Evolutionary conservation across 2,329 filamentous ascomycete genomes (phyloP), one percentile per base, ranked within the genome.

Genomic region (Verticillium alfalfae): DNA sequence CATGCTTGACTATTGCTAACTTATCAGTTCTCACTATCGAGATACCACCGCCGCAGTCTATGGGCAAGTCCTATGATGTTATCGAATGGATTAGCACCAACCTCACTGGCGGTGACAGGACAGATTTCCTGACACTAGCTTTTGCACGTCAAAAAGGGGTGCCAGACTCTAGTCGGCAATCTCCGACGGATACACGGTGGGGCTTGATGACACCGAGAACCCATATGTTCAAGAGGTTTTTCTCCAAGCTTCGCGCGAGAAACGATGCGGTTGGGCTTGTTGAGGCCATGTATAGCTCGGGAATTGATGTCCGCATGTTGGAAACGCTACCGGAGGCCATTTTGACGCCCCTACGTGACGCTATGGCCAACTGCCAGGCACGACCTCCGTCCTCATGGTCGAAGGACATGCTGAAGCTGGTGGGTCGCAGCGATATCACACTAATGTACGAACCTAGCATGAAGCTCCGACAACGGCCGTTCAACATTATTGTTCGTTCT

Each of bases 271-370:
- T 84, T 5, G 84, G 88, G 65, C 85, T 90, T 65, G 89, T 96
- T 2, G 88, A 95, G 70, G 81, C 88, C 31, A 88, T 97, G 76
- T 82, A 88, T 62, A 79, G 85, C 54, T 88, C 88, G 64, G 88
- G 89, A 0, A 85, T 97, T 56, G 87, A 83, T 7, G 75, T 76
- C 10, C 79, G 83, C 31, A 78, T 93, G 57, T 82, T 98, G 16
- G 91, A 96, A 65, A 93, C 91, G 0, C 79, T 98, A 1, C 94
- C 95, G 1, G 92, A 96, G 73, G 88, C 91, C 34, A 81, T 97
- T n/a, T 84, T 91, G 60, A 85, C 89, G 2, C 90, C 91, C 0
- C 79, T 98, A 15, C 89, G 90, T 70, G 93, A 98, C 75, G 88
- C 89, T 5, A 92, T 98, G 49, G 85, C 88, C n/a, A 83, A 87